phyloP scores from a whole-genome alignment of 306 rosid genomes.

The Leucaena leucocephala region DNA sequence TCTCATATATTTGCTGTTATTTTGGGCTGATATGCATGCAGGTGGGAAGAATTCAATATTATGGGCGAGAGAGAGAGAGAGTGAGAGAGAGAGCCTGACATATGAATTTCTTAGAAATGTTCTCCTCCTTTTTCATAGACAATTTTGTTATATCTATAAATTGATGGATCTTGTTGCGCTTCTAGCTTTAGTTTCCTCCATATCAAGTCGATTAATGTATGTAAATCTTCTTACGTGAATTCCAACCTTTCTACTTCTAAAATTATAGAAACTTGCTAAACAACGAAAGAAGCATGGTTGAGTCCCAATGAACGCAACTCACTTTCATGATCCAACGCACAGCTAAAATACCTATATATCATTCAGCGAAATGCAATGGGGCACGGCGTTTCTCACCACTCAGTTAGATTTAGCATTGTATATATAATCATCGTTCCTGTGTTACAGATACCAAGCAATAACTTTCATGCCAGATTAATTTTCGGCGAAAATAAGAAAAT shows the following conservation, averaged over 20 bases:
- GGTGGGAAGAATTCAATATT: conserved; percentile 23
- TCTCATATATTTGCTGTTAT: background rate
- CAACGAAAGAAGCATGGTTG: background rate
- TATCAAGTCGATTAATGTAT: background rate
- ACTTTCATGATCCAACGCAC: background rate
- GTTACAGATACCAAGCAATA: background rate
- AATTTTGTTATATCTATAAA: conserved; percentile 29
- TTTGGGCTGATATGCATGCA: conserved; percentile 31
- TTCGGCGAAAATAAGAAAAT: background rate
- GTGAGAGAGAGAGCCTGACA: background rate
- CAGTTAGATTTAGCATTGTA: background rate
- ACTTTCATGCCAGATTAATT: background rate
- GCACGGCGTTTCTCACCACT: background rate
- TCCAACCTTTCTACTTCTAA: background rate
- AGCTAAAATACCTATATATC: background rate
- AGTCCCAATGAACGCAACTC: background rate
- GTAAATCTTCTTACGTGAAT: conserved; percentile 8
- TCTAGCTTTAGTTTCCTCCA: background rate
- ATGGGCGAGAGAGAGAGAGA: background rate
- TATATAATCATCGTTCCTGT: background rate
- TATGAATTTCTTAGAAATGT: conserved; percentile 10
- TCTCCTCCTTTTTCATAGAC: background rate
- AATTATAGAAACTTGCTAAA: background rate
- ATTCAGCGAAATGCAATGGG: background rate
- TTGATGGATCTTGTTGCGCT: conserved; percentile 9